Conservation (phyloP, 2,329 filamentous ascomycete species). For the Penicillium sp. region DNA sequence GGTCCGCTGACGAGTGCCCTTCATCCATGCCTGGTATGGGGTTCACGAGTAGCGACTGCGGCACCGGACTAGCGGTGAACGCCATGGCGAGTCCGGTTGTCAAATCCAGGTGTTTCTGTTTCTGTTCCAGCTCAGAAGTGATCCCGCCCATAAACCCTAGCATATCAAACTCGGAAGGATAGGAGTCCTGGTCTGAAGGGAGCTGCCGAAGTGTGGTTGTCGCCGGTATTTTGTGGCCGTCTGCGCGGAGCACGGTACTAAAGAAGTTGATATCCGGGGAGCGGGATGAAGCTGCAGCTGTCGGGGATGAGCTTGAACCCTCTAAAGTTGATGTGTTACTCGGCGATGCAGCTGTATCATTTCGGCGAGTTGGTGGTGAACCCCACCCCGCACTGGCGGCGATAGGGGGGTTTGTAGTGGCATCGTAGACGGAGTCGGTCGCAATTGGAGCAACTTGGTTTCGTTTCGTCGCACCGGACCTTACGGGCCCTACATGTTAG, state of each 20-base stretch:
- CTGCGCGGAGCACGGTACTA: slow-evolving; percentile 27
- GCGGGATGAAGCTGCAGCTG: slow-evolving; percentile 3
- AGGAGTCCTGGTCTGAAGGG: neutral
- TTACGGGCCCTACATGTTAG: slow-evolving; percentile 37
- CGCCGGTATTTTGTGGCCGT: slow-evolving; percentile 18
- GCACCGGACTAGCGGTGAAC: slow-evolving; percentile 13
- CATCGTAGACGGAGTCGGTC: slow-evolving; percentile 32
- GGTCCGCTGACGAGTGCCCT: slow-evolving; percentile 7
- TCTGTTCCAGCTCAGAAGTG: slow-evolving; percentile 36
- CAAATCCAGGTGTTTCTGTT: slow-evolving; percentile 36
- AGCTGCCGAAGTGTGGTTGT: slow-evolving; percentile 5
- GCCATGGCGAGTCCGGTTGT: slow-evolving; percentile 19
- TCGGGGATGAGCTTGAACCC: neutral
- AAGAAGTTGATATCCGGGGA: slow-evolving; percentile 28
- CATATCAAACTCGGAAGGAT: slow-evolving; percentile 32
- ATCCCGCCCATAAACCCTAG: slow-evolving; percentile 39
- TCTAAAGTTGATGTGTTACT: neutral
- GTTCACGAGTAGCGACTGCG: slow-evolving; percentile 9
- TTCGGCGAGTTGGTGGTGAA: neutral
- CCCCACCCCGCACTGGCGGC: slow-evolving; percentile 12
- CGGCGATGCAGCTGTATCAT: neutral
- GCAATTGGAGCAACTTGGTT: slow-evolving; percentile 37
- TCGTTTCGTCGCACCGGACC: slow-evolving; percentile 37
- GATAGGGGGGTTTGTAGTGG: slow-evolving; percentile 27
- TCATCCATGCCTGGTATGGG: slow-evolving; percentile 4